A percentile compares a stretch with the other conserved stretches of the same genome.
Evolutionary conservation across 2,329 filamentous ascomycete genomes (phyloP).

Genomic region (Aspergillus ruber): DNA sequence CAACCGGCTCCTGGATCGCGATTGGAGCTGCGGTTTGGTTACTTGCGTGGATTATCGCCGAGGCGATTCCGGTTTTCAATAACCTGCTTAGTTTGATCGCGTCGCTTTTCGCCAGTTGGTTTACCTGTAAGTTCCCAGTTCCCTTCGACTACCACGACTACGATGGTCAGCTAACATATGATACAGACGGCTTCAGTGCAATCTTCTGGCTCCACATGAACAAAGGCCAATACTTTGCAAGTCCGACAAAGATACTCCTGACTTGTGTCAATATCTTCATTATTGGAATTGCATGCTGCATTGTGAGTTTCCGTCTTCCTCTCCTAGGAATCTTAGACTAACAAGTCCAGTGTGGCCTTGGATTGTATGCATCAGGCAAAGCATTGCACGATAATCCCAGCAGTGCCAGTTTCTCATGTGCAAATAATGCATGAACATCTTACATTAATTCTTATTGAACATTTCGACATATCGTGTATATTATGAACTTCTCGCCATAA

Average conservation of each 20-base stretch:
- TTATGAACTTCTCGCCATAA: too few species aligned
- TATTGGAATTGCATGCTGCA: constrained; percentile 10
- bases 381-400: constrained; percentile 21
- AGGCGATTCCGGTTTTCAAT: constrained; percentile 62
- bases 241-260: constrained; percentile 16
- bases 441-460: not conserved
- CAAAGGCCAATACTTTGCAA: constrained; percentile 14
- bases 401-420: constrained; percentile 25
- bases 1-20: constrained; percentile 50
- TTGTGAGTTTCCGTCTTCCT: constrained; percentile 8
- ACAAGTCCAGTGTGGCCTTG: constrained; percentile 22
- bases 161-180: not conserved
- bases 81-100: constrained; percentile 57
- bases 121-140: constrained; percentile 48
- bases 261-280: constrained; percentile 13
- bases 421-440: constrained; percentile 10
- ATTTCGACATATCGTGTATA: too few species aligned
- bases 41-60: constrained; percentile 58
- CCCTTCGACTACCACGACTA: too few species aligned
- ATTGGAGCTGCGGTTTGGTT: constrained; percentile 52
- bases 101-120: constrained; percentile 59
- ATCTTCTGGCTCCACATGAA: constrained; percentile 25
- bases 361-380: constrained; percentile 25
- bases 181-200: constrained; percentile 13
- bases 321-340: not conserved